Conservation (phyloP, 2,329 filamentous ascomycete genomes). For the Hymenoscyphus scutula region DNA sequence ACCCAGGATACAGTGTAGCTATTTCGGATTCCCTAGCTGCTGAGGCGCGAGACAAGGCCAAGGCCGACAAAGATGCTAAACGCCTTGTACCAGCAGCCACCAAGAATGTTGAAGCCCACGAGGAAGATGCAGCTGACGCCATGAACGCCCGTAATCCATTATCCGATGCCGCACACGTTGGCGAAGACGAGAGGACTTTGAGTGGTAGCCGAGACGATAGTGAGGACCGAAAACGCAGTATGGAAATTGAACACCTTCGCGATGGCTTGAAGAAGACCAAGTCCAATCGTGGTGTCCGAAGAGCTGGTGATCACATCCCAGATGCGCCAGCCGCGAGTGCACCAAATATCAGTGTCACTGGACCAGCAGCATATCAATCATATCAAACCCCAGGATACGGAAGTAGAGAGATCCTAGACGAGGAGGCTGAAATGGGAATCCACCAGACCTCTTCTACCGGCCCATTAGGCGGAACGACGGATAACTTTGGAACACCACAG, state of each 20-base stretch:
- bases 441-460: slow-evolving; percentile 13
- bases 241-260: slow-evolving; percentile 28
- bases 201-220: slow-evolving; percentile 21
- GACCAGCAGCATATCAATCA: slow-evolving; percentile 16
- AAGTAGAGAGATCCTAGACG: slow-evolving; percentile 18
- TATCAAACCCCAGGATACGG: slow-evolving; percentile 4
- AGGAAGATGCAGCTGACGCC: slow-evolving; percentile 42
- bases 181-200: slow-evolving; percentile 36
- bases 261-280: slow-evolving; percentile 32
- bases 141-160: slow-evolving; percentile 35
- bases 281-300: slow-evolving; percentile 31
- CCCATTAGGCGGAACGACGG: not conserved
- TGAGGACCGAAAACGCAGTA: slow-evolving; percentile 19
- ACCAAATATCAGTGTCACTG: slow-evolving; percentile 22
- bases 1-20: slow-evolving; percentile 78
- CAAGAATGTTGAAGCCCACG: slow-evolving; percentile 30
- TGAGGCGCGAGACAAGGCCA: slow-evolving; percentile 58
- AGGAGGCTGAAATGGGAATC: slow-evolving; percentile 29
- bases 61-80: slow-evolving; percentile 58
- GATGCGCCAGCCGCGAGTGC: slow-evolving; percentile 3
- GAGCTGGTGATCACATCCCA: slow-evolving; percentile 30
- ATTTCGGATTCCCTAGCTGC: slow-evolving; percentile 68
- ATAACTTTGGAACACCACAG: not conserved
- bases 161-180: slow-evolving; percentile 21
- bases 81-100: slow-evolving; percentile 57